Evolutionary conservation across 2,329 filamentous ascomycete species (phyloP).

Genomic region (Aspergillus pseudotamarii): DNA sequence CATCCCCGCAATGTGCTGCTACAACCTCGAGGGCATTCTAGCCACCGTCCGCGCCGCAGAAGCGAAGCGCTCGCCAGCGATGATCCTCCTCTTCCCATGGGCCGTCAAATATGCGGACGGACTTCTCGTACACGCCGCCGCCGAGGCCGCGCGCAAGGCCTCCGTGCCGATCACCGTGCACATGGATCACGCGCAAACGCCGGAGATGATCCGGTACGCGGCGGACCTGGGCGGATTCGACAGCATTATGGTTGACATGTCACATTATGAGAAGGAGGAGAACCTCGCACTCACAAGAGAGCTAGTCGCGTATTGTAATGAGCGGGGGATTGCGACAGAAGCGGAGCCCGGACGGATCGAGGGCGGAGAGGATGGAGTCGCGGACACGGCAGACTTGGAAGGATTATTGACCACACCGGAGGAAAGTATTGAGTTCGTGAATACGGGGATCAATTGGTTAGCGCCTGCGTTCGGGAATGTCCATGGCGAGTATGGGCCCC

Average conservation of each 20-base stretch:
- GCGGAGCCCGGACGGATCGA: conserved; percentile 73
- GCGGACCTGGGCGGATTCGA: conserved; percentile 67
- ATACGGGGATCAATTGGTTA: conserved; percentile 72
- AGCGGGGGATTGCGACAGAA: conserved; percentile 67
- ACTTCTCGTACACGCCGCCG: conserved; percentile 58
- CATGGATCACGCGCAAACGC: conserved; percentile 68
- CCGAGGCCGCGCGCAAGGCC: conserved; percentile 59
- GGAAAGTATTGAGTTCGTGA: conserved; percentile 70
- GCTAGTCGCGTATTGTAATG: conserved; percentile 65
- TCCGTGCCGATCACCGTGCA: conserved; percentile 64
- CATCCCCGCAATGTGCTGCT: conserved; percentile 64
- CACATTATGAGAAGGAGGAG: conserved; percentile 70
- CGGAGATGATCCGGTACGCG: conserved; percentile 63
- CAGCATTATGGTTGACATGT: conserved; percentile 78
- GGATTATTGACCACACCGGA: conserved; percentile 68
- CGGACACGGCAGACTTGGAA: conserved; percentile 65
- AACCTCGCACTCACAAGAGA: conserved; percentile 67
- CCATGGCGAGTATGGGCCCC: conserved; percentile 71
- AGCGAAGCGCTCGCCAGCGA: conserved; percentile 66
- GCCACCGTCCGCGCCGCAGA: conserved; percentile 71
- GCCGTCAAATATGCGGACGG: conserved; percentile 67
- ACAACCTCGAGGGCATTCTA: conserved; percentile 72
- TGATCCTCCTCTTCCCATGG: conserved; percentile 76
- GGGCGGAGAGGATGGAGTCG: conserved; percentile 73
- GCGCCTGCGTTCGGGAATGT: conserved; percentile 78